These are phyloP conservation scores for Hypoxylon subgilvum DNA, from an alignment of 495 filamentous ascomycete genomes.

Conservation along the genomic window DNA sequence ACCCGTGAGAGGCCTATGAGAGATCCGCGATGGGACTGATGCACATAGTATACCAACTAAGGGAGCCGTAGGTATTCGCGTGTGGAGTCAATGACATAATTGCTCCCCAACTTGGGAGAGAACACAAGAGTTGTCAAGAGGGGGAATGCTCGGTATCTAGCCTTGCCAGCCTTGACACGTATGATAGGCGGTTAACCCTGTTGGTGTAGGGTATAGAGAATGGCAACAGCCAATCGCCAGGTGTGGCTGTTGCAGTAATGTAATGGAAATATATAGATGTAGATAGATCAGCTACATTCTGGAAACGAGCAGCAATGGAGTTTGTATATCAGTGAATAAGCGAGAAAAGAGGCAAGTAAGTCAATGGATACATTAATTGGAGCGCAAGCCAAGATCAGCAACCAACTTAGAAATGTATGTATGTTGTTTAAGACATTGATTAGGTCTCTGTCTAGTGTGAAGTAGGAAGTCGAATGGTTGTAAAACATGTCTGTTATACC, in stretches of 20 bases:
- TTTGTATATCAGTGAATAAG: conserved; percentile 16
- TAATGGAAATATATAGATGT: conserved; percentile 24
- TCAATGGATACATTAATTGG: conserved; percentile 25
- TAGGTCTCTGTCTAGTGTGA: neutral
- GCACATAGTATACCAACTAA: conserved; percentile 1
- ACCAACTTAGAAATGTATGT: conserved; percentile 8
- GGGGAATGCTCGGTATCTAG: conserved; percentile 30
- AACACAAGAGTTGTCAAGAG: conserved; percentile 9
- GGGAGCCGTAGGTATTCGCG: conserved; percentile 3
- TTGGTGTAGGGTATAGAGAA: conserved; percentile 2
- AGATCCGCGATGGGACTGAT: conserved; percentile 11
- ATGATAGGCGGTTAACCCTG: conserved; percentile 11
- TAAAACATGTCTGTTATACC: too few relatives aligned
- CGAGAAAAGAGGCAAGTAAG: conserved; percentile 7
- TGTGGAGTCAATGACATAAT: conserved; percentile 35
- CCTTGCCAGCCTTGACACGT: conserved; percentile 28
- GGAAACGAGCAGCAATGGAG: conserved; percentile 1
- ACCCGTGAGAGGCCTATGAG: conserved; percentile 2
- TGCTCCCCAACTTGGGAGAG: conserved; percentile 20
- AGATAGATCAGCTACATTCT: conserved; percentile 9
- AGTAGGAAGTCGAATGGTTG: too few relatives aligned
- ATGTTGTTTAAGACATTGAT: neutral
- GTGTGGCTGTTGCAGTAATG: conserved; percentile 5
- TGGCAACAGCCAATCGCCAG: conserved; percentile 16
- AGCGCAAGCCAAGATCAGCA: conserved; percentile 23